phyloP scores from a whole-genome alignment of 495 filamentous ascomycete species.

The Penicillium riverlandense region DNA sequence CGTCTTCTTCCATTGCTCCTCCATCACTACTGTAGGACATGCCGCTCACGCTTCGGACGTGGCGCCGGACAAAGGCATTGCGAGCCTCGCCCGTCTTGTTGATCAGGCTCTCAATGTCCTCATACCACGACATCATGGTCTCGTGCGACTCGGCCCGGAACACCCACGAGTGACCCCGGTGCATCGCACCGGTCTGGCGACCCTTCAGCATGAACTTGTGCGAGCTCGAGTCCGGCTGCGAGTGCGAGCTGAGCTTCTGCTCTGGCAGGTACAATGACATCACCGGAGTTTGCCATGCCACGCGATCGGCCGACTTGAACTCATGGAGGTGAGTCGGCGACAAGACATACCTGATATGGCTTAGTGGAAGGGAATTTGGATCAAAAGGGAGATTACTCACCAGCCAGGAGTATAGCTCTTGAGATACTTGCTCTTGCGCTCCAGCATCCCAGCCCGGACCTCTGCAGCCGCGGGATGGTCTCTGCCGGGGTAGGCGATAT shows the following conservation, averaged over 20 bases:
- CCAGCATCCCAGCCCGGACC: conserved; percentile 80
- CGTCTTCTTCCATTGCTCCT: conserved; percentile 74
- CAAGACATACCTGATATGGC: conserved; percentile 71
- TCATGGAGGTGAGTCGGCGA: conserved; percentile 96
- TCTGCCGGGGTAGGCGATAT: conserved; percentile 90
- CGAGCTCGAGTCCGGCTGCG: conserved; percentile 74
- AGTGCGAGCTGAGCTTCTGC: conserved; percentile 91
- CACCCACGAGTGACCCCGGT: conserved; percentile 95
- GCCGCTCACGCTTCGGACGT: conserved; percentile 67
- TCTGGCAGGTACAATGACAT: conserved; percentile 95
- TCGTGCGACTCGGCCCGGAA: conserved; percentile 93
- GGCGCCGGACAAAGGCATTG: conserved; percentile 73
- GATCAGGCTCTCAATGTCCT: conserved; percentile 80
- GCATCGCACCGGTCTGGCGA: conserved; percentile 85
- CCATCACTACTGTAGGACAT: conserved; percentile 58
- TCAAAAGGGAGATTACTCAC: conserved; percentile 42
- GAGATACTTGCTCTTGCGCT: conserved; percentile 97
- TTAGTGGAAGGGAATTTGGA: conserved; percentile 18
- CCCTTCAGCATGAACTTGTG: conserved; percentile 98
- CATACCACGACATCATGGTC: conserved; percentile 95
- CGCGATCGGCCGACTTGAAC: conserved; percentile 83
- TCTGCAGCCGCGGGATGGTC: conserved; percentile 82
- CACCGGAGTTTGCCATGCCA: conserved; percentile 66
- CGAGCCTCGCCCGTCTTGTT: conserved; percentile 86
- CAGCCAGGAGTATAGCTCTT: conserved; percentile 98